Percentiles rank a stretch among this genome's conserved stretches.
Conservation (phyloP, 1,139 yeast genomes). For the Geotrichum klebahnii region DNA sequence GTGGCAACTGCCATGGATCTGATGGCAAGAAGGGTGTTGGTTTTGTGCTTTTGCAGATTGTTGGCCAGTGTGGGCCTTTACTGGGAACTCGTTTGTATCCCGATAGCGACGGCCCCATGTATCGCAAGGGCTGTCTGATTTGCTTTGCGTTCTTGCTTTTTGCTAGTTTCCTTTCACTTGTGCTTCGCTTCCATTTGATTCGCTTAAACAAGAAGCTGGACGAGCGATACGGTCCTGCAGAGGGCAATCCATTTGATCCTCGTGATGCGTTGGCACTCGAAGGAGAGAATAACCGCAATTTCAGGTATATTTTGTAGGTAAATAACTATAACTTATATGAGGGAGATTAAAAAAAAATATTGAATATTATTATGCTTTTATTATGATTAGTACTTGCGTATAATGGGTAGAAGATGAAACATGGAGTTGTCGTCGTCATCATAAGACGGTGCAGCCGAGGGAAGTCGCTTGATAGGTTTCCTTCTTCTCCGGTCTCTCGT, state of each 20-base stretch:
- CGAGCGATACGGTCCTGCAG: conserved; percentile 20
- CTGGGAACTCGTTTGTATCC: conserved; percentile 30
- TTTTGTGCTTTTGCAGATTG: conserved; percentile 26
- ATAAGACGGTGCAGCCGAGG: too few species aligned
- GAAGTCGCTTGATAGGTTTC: too few species aligned
- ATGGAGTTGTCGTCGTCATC: too few species aligned
- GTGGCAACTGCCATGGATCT: conserved; percentile 28
- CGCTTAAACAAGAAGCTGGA: conserved; percentile 21
- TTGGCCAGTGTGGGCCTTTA: conserved; percentile 31
- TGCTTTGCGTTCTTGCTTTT: conserved; percentile 19
- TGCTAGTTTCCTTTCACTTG: conserved; percentile 19
- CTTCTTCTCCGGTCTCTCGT: too few species aligned
- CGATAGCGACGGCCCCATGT: conserved; percentile 27
- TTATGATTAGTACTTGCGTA: not conserved
- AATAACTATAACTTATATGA: not conserved
- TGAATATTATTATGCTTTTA: not conserved
- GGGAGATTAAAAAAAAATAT: not conserved
- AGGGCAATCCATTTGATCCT: conserved; percentile 7
- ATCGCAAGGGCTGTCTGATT: conserved; percentile 26
- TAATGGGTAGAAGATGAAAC: too few species aligned
- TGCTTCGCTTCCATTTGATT: conserved; percentile 19
- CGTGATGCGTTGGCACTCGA: conserved; percentile 11
- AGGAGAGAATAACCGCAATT: conserved; percentile 8
- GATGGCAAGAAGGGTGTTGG: conserved; percentile 27
- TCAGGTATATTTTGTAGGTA: conserved; percentile 9